Conservation (phyloP, 805 yeast species). For the Kluyveromyces aestuarii region DNA sequence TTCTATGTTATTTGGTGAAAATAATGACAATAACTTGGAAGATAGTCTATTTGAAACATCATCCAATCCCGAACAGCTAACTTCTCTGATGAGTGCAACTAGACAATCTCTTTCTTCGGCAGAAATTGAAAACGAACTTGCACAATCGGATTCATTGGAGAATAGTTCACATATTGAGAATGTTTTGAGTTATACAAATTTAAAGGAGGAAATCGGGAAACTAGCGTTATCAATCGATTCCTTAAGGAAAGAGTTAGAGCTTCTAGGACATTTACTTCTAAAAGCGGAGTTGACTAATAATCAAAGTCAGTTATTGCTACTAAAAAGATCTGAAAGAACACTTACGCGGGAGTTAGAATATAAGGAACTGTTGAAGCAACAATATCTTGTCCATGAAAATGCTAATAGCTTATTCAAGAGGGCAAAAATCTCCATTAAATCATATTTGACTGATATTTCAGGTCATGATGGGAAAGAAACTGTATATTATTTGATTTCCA, state of each 20-base stretch:
- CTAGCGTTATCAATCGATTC: conserved; percentile 49
- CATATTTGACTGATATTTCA: conserved; percentile 42
- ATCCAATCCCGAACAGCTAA: not conserved
- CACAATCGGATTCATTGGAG: not conserved
- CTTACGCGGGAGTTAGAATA: conserved; percentile 63
- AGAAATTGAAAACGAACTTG: conserved; percentile 10
- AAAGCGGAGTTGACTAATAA: conserved; percentile 86
- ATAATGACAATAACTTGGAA: conserved; percentile 7
- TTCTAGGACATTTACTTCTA: conserved; percentile 56
- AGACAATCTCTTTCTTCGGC: conserved; percentile 2
- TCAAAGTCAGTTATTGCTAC: conserved; percentile 53
- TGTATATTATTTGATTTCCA: conserved; percentile 67
- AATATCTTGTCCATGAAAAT: conserved; percentile 71
- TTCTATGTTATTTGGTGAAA: conserved; percentile 10
- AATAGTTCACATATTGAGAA: not conserved
- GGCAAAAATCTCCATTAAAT: conserved; percentile 41
- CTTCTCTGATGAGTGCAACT: not conserved
- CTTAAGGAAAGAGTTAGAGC: conserved; percentile 50
- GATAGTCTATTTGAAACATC: conserved; percentile 8
- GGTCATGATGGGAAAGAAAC: conserved; percentile 51
- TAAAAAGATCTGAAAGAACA: conserved; percentile 58
- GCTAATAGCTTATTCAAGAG: conserved; percentile 69
- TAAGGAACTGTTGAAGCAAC: conserved; percentile 70
- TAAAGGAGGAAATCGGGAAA: conserved; percentile 58
- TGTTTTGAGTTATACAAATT: conserved; percentile 8